A percentile compares a stretch with the other conserved stretches of the same genome.
Conservation (phyloP, 768 basidiomycete species). For the Calvatia gigantea region DNA sequence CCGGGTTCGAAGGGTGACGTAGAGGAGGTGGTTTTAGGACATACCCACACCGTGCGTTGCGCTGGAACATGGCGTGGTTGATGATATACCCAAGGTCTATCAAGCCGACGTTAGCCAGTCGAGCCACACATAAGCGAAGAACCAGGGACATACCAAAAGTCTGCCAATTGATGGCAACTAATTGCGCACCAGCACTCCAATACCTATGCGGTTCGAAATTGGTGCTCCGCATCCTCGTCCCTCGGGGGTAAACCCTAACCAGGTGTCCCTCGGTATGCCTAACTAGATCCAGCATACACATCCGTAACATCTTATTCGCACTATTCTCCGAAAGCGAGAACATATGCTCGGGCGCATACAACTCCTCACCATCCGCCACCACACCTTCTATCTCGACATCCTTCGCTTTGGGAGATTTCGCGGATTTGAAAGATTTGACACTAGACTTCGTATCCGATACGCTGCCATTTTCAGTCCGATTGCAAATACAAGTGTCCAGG, state of each 20-base stretch:
- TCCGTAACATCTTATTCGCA: slow-evolving; percentile 74
- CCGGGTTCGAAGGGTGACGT: slow-evolving; percentile 49
- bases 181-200: slow-evolving; percentile 87
- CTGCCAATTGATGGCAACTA: slow-evolving; percentile 97
- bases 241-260: slow-evolving; percentile 87
- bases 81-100: slow-evolving; percentile 88
- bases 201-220: slow-evolving; percentile 92
- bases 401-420: not conserved
- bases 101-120: not conserved
- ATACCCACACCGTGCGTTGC: slow-evolving; percentile 87
- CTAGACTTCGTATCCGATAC: not conserved
- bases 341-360: slow-evolving; percentile 82
- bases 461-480: not conserved
- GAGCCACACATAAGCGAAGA: not conserved
- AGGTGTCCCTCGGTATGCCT: slow-evolving; percentile 89
- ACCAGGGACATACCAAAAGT: slow-evolving; percentile 66
- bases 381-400: slow-evolving; percentile 84
- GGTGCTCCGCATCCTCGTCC: slow-evolving; percentile 73
- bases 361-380: slow-evolving; percentile 77
- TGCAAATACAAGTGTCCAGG: not conserved
- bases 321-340: slow-evolving; percentile 90
- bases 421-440: not conserved
- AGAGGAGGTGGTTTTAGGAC: slow-evolving; percentile 86
- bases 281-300: slow-evolving; percentile 66
- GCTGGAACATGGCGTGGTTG: slow-evolving; percentile 94